Base-by-base conservation (phyloP, 2,329 filamentous ascomycete genomes). In the Penicillium janthinellum region DNA sequence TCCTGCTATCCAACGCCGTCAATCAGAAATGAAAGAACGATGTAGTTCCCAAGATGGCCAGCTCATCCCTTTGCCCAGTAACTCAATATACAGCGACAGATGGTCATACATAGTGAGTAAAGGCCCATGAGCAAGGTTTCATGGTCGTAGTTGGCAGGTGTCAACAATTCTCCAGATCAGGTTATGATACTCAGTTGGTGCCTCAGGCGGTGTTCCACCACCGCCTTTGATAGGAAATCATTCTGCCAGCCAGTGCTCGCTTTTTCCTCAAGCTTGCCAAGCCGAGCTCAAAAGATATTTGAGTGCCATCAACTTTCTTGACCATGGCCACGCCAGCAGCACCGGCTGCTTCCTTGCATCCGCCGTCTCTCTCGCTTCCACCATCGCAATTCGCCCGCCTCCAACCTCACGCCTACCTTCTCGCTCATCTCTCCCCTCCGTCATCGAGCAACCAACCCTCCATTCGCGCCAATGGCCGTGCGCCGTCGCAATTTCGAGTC, bases 371-470 rank as follows among this genome's bases (percentile, higher is more conserved):
- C 77, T 88, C 74, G 76, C 88, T 63, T 76, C 90, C 71, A 81
- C 90, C 67, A 88, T 91, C 69, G 7, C 77, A 79, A 65, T 96
- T 96, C 77, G 91, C 92, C 59, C 93, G 93, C 71, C 88, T 97
- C 72, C 92, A 92, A 38, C 93, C 95, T 5, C 89, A 92, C 67
- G 90, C 92, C 8, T 97, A 91, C 79, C 88, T 98, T 62, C 89
- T 96, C 73, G 91, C 92, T 54, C 95, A 96, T 77, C 90, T 98
- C 69, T 85, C 89, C 64, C 84, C 88, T 37, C 69, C 79, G 34
- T 68, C 79, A 53, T 62, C 80, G 28, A 79, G 80, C 65, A 74
- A 78, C 55, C 77, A 81, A 58, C 79, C 84, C 54, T 83, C 90
- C 1, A 81, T 86, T 47, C 90, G 95, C 70, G 91, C 92, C 72